Base-by-base conservation (phyloP, 2,329 filamentous ascomycete genomes). In the Orbilia javanica region DNA sequence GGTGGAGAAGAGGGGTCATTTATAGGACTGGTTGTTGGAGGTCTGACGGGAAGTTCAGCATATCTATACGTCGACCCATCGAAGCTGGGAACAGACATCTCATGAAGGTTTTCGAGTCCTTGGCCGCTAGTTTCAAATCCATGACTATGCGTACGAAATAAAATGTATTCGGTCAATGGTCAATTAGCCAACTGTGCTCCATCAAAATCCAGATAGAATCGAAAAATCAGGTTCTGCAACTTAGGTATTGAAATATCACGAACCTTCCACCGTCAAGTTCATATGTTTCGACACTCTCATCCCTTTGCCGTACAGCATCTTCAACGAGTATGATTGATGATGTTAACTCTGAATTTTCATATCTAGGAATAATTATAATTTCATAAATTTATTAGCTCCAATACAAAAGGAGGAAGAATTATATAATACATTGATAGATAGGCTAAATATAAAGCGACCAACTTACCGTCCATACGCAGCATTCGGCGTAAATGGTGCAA, bases 261-360 rank as follows among this genome's bases (percentile, higher is more conserved):
- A n/a, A n/a, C n/a, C n/a, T n/a, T n/a, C n/a, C n/a, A n/a, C 42
- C 25, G 10, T 44, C 50, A 13, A 52, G 48, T 52, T 46, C 52
- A n/a, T 42, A 13, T 25, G 20, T 13, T 15, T 53, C 46, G 15
- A 52, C 6, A 22, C 29, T 39, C 7, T 68, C 52, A 13, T 27
- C 57, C 25, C 66, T 69, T 15, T 50, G 34, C 22, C 48, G 36
- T 39, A 62, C 36, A 7, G 53, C 66, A 69, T 69, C 25, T n/a
- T 69, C 52, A 36, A 69, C 66, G 7, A 69, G 66, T 18, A 42
- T n/a, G 0, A 62, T 55, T 10, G 66, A 69, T 1, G 66, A 69
- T n/a, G n/a, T 5, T 13, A 62, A 29, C 4, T 69, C 66, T 13
- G 39, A 39, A 18, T 13, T 46, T 34, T 57, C 29, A 52, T 52